Percentiles rank a stretch among this genome's conserved stretches.
Conservation (phyloP, 2,329 filamentous ascomycete genomes). For the Raffaelea ambrosiae region DNA sequence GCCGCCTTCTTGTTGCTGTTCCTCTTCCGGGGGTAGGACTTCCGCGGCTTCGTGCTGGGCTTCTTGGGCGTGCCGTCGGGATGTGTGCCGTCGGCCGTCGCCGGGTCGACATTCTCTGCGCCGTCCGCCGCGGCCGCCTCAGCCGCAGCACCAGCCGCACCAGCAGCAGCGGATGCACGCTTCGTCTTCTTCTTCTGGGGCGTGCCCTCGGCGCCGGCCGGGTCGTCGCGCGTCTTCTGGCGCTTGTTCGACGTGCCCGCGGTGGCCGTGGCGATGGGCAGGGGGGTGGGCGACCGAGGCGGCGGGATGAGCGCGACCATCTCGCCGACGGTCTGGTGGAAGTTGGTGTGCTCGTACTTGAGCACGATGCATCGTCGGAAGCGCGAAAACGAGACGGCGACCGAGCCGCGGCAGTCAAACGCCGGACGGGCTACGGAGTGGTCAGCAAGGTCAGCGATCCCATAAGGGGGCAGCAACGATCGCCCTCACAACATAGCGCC, state of each 20-base stretch:
- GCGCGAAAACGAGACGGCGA: conserved; percentile 41
- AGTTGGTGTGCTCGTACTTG: conserved; percentile 46
- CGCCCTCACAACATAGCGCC: neutral
- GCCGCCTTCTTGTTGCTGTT: neutral
- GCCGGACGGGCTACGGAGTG: conserved; percentile 39
- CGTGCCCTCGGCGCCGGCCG: neutral
- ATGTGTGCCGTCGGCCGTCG: neutral
- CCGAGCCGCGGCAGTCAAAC: conserved; percentile 47
- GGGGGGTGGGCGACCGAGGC: conserved; percentile 24
- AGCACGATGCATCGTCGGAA: conserved; percentile 38
- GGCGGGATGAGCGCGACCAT: conserved; percentile 39
- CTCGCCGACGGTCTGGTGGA: conserved; percentile 48
- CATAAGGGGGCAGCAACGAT: too few relatives aligned
- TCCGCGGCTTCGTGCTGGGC: neutral
- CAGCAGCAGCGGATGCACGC: neutral
- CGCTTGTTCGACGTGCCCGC: conserved; percentile 6
- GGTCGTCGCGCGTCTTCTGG: neutral
- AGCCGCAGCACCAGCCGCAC: neutral
- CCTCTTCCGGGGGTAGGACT: neutral
- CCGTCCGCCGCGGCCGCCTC: conserved; percentile 1
- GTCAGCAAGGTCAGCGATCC: conserved; percentile 3
- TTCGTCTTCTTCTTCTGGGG: conserved; percentile 3
- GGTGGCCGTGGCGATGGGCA: neutral
- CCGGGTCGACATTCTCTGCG: conserved; percentile 1
- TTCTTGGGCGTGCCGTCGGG: neutral